Base-by-base conservation (phyloP, 2,329 filamentous ascomycete genomes). In the Trichoderma harzianum region DNA sequence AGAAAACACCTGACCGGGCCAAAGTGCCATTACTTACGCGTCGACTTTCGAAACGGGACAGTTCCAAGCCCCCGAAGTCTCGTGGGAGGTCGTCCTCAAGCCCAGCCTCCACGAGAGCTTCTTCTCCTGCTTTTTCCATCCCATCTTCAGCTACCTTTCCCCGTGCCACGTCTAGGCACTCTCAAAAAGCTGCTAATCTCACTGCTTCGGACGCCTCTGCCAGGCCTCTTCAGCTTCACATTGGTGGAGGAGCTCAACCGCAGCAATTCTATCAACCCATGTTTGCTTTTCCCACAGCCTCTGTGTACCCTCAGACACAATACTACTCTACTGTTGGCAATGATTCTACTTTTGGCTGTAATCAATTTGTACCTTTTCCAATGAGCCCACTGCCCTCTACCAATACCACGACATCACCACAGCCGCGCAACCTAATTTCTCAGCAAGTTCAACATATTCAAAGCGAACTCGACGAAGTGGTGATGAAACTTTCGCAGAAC, bases 361-460 rank as follows among this genome's bases (percentile, higher is more conserved):
- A 39, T 55, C 58, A 57, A 24, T 30, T 12, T 47, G 32, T 57
- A 39, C 43, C 60, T 30, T 24, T 32, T 57, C 32, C 68, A 7
- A 32, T 63, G 58, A 57, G 53, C 60, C 26, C 68, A 7, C 36
- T 24, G n/a, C 26, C 65, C 7, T 30, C 51, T 18, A 2, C 53
- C 28, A 57, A 47, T 21, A 43, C 30, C 21, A 21, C 24, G 10
- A 16, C 43, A 28, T 1, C 30, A 7, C 58, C 53, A 8, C 65
- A 69, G 12, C 57, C 30, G 21, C 14, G 61, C 16, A 47, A 61
- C 26, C 14, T 32, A 6, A 39, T 74, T 66, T 63, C 73, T 21
- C 74, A 74, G 21, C 72, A 79, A 5, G 55, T 81, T 21, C 74
- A 76, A 32, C 65, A 67, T 8, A 74, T 81, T 14, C 79, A 81